These are phyloP conservation scores for Linaria vulgaris DNA, from an alignment of 257 asterid genomes.

Conservation along the genomic window DNA sequence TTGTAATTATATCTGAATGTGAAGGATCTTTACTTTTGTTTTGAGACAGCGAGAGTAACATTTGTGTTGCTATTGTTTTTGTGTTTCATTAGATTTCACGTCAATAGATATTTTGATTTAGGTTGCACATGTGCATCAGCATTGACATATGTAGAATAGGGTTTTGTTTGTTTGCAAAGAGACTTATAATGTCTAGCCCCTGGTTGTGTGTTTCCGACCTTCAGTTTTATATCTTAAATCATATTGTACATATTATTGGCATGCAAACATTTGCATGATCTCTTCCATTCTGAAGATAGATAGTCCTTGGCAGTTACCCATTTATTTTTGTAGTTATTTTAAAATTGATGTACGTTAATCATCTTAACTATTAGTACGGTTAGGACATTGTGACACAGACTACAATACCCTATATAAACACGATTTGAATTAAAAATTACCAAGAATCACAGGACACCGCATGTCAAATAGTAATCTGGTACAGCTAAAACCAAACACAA, in stretches of 20 bases:
- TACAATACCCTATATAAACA: neutral
- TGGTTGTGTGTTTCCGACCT: neutral
- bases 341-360: too few relatives aligned
- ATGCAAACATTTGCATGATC: neutral
- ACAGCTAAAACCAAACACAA: too few relatives aligned
- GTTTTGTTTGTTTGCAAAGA: neutral
- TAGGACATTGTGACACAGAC: neutral
- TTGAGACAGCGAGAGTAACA: neutral
- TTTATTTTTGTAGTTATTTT: too few relatives aligned
- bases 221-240: neutral
- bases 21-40: neutral
- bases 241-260: neutral
- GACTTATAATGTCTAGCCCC: neutral
- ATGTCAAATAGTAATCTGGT: too few relatives aligned
- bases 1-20: neutral
- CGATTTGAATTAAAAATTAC: neutral
- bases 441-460: neutral
- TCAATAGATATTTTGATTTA: neutral
- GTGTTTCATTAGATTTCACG: conserved; percentile 1
- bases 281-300: neutral
- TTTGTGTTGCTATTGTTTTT: neutral
- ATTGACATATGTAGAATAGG: neutral
- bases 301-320: neutral
- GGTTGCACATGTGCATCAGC: neutral
- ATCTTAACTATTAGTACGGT: neutral